These are phyloP conservation scores for Eleusine indica DNA, from an alignment of 176 grass and related monocot genomes.

Conservation along the genomic window DNA sequence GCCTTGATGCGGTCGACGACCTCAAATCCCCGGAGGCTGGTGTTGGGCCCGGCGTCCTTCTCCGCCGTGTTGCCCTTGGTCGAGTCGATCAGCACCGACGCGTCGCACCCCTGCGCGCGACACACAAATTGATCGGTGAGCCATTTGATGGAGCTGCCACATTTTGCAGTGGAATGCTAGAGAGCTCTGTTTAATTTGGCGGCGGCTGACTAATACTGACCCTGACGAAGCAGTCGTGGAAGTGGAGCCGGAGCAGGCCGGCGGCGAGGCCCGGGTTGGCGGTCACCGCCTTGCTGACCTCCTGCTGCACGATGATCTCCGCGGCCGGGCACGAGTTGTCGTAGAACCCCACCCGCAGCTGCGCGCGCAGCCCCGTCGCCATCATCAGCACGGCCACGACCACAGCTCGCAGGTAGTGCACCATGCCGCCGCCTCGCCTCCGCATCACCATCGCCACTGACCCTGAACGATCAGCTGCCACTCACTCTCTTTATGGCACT, in stretches of 20 bases:
- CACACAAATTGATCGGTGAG: neutral
- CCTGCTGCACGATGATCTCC: constrained; percentile 76
- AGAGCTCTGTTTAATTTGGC: neutral
- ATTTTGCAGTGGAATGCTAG: neutral
- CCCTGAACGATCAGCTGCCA: neutral
- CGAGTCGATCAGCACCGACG: constrained; percentile 83
- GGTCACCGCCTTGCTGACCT: constrained; percentile 65
- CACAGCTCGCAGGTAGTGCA: constrained; percentile 17
- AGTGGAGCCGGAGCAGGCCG: constrained; percentile 71
- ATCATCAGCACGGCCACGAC: constrained; percentile 40
- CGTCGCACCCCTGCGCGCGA: constrained; percentile 69
- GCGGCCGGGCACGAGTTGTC: constrained; percentile 65
- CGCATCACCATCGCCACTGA: neutral
- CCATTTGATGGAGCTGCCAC: neutral
- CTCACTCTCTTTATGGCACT: constrained; percentile 25
- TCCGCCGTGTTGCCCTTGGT: constrained; percentile 69
- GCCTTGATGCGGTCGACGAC: constrained; percentile 73
- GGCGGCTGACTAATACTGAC: constrained; percentile 17
- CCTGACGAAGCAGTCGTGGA: constrained; percentile 88
- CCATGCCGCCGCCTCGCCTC: constrained; percentile 22
- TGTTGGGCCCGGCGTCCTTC: constrained; percentile 82
- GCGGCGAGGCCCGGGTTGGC: constrained; percentile 65
- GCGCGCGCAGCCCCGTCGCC: constrained; percentile 46
- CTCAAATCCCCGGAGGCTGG: constrained; percentile 78
- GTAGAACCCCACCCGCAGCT: constrained; percentile 76